Conservation (phyloP, 73 alveolate species). For the Paramecium caudatum region DNA sequence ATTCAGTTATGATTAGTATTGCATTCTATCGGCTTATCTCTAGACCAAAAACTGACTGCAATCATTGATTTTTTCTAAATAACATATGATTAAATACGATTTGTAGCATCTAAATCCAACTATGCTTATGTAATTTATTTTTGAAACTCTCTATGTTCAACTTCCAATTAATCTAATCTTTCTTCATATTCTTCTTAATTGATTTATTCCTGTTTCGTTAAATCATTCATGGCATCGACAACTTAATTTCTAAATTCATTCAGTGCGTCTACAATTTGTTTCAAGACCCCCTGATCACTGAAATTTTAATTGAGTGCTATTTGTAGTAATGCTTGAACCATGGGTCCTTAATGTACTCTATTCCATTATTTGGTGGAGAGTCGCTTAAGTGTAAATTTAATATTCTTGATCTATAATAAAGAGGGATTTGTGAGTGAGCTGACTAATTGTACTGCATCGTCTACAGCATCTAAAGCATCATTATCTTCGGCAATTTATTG, state of each 20-base stretch:
- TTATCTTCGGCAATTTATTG: constrained; percentile 5
- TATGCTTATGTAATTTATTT: not conserved
- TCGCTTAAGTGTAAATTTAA: constrained; percentile 15
- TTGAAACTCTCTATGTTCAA: constrained; percentile 37
- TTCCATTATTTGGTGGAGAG: constrained; percentile 37
- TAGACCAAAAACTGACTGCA: constrained; percentile 19
- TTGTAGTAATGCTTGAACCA: constrained; percentile 29
- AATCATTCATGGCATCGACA: constrained; percentile 34
- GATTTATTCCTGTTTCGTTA: not conserved
- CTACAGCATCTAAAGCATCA: constrained; percentile 61
- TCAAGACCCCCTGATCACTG: constrained; percentile 39
- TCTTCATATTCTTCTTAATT: constrained; percentile 11
- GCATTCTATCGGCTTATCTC: not conserved
- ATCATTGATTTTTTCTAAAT: constrained; percentile 53
- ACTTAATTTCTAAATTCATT: constrained; percentile 69
- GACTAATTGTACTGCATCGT: constrained; percentile 32
- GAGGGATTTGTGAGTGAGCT: constrained; percentile 37
- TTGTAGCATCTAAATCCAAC: not conserved
- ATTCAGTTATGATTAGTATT: not conserved
- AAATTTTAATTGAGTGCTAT: constrained; percentile 29
- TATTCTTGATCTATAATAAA: constrained; percentile 7
- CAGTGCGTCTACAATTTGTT: constrained; percentile 50
- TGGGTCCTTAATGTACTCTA: constrained; percentile 63
- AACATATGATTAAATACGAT: not conserved
- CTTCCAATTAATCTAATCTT: not conserved